Evolutionary conservation across 257 asterid species (phyloP).

Genomic region (Penstemon newberryi): DNA sequence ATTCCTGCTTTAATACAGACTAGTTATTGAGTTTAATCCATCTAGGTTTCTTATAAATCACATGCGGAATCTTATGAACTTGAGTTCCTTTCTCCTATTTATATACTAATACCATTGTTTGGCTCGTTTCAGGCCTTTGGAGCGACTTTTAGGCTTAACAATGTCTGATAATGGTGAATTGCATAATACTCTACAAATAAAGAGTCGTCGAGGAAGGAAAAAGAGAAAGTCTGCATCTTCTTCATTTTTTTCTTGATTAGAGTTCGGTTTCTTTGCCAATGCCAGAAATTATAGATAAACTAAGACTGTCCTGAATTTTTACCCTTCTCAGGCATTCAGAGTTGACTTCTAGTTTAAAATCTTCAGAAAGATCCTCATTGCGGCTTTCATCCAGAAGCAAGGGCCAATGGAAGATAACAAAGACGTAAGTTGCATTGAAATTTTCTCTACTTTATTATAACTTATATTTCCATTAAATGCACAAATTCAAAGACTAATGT

Average conservation of each 20-base stretch:
- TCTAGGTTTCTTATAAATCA: conserved; percentile 19
- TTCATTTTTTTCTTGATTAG: conserved; percentile 24
- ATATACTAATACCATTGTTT: conserved; percentile 15
- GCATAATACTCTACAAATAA: conserved; percentile 38
- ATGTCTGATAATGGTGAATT: conserved; percentile 44
- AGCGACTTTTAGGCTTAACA: conserved; percentile 52
- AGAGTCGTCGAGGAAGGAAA: conserved; percentile 66
- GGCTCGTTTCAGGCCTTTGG: conserved; percentile 50
- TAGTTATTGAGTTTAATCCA: conserved; percentile 7
- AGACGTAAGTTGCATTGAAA: conserved; percentile 43
- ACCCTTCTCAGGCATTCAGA: conserved; percentile 54
- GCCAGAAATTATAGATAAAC: neutral
- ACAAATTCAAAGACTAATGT: neutral
- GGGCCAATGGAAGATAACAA: conserved; percentile 43
- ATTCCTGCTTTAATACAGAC: conserved; percentile 9
- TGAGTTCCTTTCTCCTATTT: neutral
- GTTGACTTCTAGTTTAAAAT: conserved; percentile 35
- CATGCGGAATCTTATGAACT: conserved; percentile 7
- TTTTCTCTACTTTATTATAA: conserved; percentile 26
- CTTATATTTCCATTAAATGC: conserved; percentile 14
- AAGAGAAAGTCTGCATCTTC: conserved; percentile 70
- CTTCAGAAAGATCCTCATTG: conserved; percentile 41
- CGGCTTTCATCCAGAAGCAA: conserved; percentile 45
- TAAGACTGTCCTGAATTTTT: conserved; percentile 22
- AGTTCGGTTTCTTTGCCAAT: conserved; percentile 14